Percentiles rank a stretch among this genome's conserved stretches.
phyloP scores from a whole-genome alignment of 2,329 filamentous ascomycete species.

The Cladosporium sp. region DNA sequence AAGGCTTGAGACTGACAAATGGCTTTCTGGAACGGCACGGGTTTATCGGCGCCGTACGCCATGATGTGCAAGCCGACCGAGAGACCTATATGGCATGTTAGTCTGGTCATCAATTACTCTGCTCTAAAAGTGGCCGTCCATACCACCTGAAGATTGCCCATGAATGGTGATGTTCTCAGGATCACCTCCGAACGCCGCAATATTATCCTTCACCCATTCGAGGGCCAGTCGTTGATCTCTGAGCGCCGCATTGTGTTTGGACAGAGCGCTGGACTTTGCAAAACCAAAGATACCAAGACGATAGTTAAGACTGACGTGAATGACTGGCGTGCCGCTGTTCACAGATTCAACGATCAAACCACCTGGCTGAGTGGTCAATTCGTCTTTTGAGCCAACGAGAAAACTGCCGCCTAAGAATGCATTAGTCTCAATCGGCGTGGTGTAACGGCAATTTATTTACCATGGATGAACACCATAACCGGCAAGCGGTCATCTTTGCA shows the following conservation, averaged over 20 bases:
- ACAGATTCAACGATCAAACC: constrained; percentile 46
- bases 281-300: constrained; percentile 39
- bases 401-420: constrained; percentile 20
- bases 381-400: constrained; percentile 21
- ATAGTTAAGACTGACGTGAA: constrained; percentile 23
- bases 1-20: constrained; percentile 48
- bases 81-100: constrained; percentile 10
- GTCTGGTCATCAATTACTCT: neutral
- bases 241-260: constrained; percentile 34
- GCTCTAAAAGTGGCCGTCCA: neutral
- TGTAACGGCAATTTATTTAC: neutral
- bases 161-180: constrained; percentile 36
- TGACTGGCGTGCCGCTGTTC: constrained; percentile 35
- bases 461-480: constrained; percentile 34
- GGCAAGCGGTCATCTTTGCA: constrained; percentile 29
- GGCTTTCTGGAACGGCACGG: constrained; percentile 43
- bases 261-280: constrained; percentile 31
- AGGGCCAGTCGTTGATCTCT: constrained; percentile 37
- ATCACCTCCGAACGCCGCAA: constrained; percentile 40
- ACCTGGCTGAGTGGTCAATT: constrained; percentile 39
- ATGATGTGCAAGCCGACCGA: constrained; percentile 41
- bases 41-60: constrained; percentile 43
- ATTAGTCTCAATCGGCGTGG: neutral
- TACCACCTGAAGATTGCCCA: constrained; percentile 36
- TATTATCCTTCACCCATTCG: constrained; percentile 40